Evolutionary conservation across 1,284 basidiomycete genomes (phyloP).

Genomic region (Fistulinella cinereoalba): DNA sequence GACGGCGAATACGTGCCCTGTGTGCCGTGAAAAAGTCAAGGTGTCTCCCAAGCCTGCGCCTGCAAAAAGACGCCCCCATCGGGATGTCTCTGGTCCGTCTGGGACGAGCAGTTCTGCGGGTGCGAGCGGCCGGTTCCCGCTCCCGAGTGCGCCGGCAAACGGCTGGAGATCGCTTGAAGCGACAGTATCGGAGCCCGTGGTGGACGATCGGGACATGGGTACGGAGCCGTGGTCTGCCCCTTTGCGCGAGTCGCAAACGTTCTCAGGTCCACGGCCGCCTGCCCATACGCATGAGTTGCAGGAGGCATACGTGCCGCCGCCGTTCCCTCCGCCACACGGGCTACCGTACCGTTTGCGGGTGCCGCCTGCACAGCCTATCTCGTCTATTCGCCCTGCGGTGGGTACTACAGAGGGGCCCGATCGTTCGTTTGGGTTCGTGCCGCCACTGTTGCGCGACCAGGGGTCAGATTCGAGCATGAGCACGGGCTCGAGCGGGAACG

Average conservation of each 20-base stretch:
- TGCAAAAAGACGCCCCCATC: slow-evolving; percentile 17
- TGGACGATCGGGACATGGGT: slow-evolving; percentile 14
- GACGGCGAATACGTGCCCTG: slow-evolving; percentile 62
- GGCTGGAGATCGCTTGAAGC: slow-evolving; percentile 17
- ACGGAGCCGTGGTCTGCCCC: slow-evolving; percentile 8
- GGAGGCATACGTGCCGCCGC: no score
- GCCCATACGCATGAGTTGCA: no score
- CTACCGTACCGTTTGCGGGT: slow-evolving; percentile 7
- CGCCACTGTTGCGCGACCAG: slow-evolving; percentile 18
- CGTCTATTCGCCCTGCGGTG: no score
- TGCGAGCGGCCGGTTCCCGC: slow-evolving; percentile 4
- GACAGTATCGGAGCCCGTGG: slow-evolving; percentile 22
- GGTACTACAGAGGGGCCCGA: no score
- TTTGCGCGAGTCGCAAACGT: slow-evolving; percentile 3
- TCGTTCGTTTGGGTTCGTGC: slow-evolving; percentile 16
- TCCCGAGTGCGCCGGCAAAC: no score
- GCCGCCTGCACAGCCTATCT: slow-evolving; percentile 7
- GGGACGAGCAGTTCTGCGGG: slow-evolving; percentile 3
- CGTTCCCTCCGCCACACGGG: slow-evolving; percentile 9
- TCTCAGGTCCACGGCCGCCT: no score
- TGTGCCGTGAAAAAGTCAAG: slow-evolving; percentile 56
- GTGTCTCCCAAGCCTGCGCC: slow-evolving; percentile 24
- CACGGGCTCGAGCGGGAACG: slow-evolving; percentile 7
- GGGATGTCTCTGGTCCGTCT: slow-evolving; percentile 2
- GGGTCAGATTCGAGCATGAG: slow-evolving; percentile 17